phyloP scores from a whole-genome alignment of 495 filamentous ascomycete species.

The Talaromyces nanjingensis region DNA sequence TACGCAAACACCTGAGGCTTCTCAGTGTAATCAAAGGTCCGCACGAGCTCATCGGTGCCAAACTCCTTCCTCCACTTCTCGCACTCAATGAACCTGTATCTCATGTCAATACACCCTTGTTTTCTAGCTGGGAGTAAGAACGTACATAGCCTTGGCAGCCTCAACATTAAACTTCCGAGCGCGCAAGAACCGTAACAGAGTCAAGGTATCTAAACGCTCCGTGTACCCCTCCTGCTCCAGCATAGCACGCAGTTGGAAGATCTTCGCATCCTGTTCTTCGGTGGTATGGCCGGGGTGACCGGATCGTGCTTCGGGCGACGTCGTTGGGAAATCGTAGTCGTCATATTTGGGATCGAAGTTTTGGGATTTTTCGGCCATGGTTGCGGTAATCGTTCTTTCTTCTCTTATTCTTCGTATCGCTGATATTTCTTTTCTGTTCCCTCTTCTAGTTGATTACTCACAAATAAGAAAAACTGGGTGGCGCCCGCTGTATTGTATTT shows the following conservation, averaged over 20 bases:
- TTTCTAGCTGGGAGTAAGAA: neutral
- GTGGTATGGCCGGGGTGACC: constrained; percentile 91
- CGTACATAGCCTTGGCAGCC: constrained; percentile 78
- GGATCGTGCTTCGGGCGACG: constrained; percentile 53
- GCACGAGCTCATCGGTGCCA: constrained; percentile 76
- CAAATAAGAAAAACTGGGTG: neutral
- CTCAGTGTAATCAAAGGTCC: constrained; percentile 80
- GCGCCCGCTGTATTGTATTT: neutral
- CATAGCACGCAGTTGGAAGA: constrained; percentile 73
- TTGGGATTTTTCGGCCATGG: constrained; percentile 22
- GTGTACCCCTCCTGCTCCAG: constrained; percentile 80
- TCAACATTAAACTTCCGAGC: constrained; percentile 92
- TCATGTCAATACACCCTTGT: neutral
- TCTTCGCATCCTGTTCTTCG: constrained; percentile 80
- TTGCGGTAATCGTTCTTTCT: neutral
- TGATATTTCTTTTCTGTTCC: neutral
- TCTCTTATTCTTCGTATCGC: neutral
- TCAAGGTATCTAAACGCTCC: constrained; percentile 83
- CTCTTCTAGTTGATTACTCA: neutral
- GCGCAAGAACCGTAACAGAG: constrained; percentile 82
- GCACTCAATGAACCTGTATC: constrained; percentile 75
- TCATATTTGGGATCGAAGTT: constrained; percentile 78
- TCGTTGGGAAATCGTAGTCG: constrained; percentile 88
- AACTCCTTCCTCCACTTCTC: constrained; percentile 89
- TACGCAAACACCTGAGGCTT: constrained; percentile 82